Evolutionary conservation across 345 rosid species (phyloP).

Genomic region (Corymbia maculata): DNA sequence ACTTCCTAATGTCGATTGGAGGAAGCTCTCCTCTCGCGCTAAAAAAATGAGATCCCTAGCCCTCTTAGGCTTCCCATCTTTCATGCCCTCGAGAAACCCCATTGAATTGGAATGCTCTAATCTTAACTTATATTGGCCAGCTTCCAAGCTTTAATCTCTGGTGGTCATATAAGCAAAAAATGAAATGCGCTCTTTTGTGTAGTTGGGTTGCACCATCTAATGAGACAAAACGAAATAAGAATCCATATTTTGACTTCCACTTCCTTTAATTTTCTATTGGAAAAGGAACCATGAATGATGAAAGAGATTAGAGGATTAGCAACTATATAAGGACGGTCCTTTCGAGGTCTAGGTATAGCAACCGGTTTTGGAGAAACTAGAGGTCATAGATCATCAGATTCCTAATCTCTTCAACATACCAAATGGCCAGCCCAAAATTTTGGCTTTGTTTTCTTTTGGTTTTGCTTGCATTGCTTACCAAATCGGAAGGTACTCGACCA

Average conservation of each 20-base stretch:
- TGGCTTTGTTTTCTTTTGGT: constrained; percentile 8
- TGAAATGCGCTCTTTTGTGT: neutral
- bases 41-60: neutral
- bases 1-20: neutral
- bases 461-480: neutral
- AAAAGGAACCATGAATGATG: neutral
- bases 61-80: neutral
- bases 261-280: neutral
- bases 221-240: neutral
- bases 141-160: neutral
- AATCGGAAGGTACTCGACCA: neutral
- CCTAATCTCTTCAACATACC: neutral
- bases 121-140: constrained; percentile 4
- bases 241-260: constrained; percentile 1
- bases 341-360: neutral
- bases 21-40: neutral
- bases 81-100: neutral
- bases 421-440: constrained; percentile 13
- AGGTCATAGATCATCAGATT: neutral
- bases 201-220: neutral
- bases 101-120: constrained; percentile 5
- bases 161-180: neutral
- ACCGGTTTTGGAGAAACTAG: neutral
- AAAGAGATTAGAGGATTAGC: neutral
- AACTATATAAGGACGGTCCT: neutral